Percentiles rank a stretch among this genome's conserved stretches.
phyloP scores from a whole-genome alignment of 1,284 basidiomycete species.

The Athelia sp. region DNA sequence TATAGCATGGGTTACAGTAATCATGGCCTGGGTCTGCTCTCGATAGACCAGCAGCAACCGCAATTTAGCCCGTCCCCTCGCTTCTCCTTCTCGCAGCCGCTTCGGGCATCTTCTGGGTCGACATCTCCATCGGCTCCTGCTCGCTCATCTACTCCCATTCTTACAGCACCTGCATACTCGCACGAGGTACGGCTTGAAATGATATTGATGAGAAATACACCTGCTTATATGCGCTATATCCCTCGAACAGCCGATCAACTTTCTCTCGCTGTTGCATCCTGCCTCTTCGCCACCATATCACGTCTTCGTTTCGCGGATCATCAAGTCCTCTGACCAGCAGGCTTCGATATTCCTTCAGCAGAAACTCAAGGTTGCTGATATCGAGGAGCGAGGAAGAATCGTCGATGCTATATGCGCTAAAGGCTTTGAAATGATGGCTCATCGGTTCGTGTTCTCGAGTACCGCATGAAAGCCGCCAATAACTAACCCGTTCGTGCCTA shows the following conservation, averaged over 20 bases:
- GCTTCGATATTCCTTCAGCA: conserved; percentile 85
- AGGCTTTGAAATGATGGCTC: conserved; percentile 86
- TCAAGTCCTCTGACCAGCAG: conserved; percentile 82
- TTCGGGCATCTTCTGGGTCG: conserved; percentile 10
- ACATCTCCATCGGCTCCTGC: conserved; percentile 4
- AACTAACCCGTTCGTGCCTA: conserved; percentile 20
- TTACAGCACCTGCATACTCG: conserved; percentile 7
- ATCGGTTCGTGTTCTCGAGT: conserved; percentile 43
- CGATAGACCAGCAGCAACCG: no score
- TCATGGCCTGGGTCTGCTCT: no score
- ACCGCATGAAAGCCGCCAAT: no score
- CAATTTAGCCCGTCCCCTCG: conserved; percentile 17
- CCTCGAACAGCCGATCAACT: conserved; percentile 69
- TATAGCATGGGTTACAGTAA: conserved; percentile 8
- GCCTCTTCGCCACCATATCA: conserved; percentile 77
- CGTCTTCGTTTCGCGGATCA: conserved; percentile 74
- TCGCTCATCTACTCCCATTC: conserved; percentile 15
- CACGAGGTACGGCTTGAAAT: conserved; percentile 40
- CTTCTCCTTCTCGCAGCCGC: conserved; percentile 13
- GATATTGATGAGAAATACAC: conserved; percentile 7
- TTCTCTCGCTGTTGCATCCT: conserved; percentile 74
- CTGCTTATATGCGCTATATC: conserved; percentile 19
- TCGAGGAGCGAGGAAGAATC: conserved; percentile 72
- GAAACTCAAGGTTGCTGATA: conserved; percentile 78
- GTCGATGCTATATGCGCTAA: conserved; percentile 77